Conservation (phyloP, 2,329 filamentous ascomycete species). For the Diaporthe nobilis region DNA sequence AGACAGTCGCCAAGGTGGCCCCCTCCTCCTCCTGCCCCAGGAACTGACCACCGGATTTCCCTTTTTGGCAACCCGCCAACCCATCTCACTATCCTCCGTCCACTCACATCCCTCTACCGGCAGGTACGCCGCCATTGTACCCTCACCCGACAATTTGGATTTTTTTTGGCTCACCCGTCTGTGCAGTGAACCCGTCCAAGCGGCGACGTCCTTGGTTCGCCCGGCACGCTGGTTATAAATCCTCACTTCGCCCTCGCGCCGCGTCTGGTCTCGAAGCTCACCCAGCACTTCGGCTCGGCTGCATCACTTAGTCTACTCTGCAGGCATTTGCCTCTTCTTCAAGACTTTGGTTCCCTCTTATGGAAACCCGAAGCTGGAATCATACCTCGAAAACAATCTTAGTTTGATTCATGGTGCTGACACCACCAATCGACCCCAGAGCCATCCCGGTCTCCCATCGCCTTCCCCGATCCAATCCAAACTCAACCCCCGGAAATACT, state of each 20-base stretch:
- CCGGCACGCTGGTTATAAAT: conserved; percentile 25
- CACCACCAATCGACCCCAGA: neutral
- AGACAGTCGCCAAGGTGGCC: conserved; percentile 6
- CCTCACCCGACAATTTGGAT: conserved; percentile 29
- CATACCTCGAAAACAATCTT: conserved; percentile 4
- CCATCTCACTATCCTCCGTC: neutral
- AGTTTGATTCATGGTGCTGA: conserved; percentile 21
- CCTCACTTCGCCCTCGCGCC: conserved; percentile 18
- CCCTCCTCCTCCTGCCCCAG: neutral
- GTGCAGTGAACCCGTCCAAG: conserved; percentile 20
- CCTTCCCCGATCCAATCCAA: neutral
- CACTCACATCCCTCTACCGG: conserved; percentile 10
- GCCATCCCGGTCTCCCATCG: neutral
- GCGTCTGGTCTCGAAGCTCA: neutral
- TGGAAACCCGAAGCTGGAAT: conserved; percentile 22
- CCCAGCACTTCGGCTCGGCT: conserved; percentile 17
- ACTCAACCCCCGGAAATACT: neutral
- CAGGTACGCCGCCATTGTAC: conserved; percentile 6
- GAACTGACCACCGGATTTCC: neutral
- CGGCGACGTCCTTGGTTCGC: conserved; percentile 4
- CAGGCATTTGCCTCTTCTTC: conserved; percentile 5
- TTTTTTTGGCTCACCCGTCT: neutral
- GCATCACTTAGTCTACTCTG: neutral
- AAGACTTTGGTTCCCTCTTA: conserved; percentile 7
- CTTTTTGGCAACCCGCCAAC: neutral